Percentiles rank a stretch among this genome's conserved stretches.
Evolutionary conservation across 805 yeast species (phyloP).

Genomic region (Ogataea parapolymorpha): DNA sequence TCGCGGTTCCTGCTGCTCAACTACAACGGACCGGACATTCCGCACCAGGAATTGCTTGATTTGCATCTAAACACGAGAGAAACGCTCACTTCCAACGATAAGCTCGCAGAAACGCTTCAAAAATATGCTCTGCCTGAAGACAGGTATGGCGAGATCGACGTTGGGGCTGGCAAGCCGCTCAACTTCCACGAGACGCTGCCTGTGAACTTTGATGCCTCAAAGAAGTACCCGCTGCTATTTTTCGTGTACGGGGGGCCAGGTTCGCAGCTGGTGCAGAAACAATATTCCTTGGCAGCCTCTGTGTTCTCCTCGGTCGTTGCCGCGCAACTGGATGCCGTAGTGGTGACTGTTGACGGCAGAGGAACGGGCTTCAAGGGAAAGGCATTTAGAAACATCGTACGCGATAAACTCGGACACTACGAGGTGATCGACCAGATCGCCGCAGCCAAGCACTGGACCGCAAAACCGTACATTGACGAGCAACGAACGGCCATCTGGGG

Average conservation of each 20-base stretch:
- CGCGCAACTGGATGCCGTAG: conserved; percentile 74
- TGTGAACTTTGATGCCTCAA: conserved; percentile 53
- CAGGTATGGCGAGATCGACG: conserved; percentile 48
- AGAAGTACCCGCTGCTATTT: conserved; percentile 81
- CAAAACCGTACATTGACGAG: conserved; percentile 60
- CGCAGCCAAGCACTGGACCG: conserved; percentile 73
- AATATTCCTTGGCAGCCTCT: conserved; percentile 61
- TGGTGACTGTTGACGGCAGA: conserved; percentile 94
- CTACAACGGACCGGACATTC: conserved; percentile 78
- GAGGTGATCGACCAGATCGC: conserved; percentile 86
- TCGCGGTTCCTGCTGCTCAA: conserved; percentile 64
- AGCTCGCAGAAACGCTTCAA: conserved; percentile 37
- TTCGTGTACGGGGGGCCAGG: conserved; percentile 96
- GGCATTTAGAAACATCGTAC: conserved; percentile 70
- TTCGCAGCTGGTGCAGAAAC: conserved; percentile 72
- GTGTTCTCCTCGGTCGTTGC: conserved; percentile 74
- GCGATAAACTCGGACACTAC: conserved; percentile 75
- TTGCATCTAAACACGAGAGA: conserved; percentile 39
- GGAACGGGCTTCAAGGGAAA: conserved; percentile 93
- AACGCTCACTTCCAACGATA: conserved; percentile 46
- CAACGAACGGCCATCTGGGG: conserved; percentile 87
- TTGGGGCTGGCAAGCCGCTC: conserved; percentile 36
- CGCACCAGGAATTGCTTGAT: conserved; percentile 70
- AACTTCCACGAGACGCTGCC: conserved; percentile 80
- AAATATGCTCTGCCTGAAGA: conserved; percentile 57